phyloP scores from a whole-genome alignment of 345 rosid species.

The Euphorbia pulcherrima region DNA sequence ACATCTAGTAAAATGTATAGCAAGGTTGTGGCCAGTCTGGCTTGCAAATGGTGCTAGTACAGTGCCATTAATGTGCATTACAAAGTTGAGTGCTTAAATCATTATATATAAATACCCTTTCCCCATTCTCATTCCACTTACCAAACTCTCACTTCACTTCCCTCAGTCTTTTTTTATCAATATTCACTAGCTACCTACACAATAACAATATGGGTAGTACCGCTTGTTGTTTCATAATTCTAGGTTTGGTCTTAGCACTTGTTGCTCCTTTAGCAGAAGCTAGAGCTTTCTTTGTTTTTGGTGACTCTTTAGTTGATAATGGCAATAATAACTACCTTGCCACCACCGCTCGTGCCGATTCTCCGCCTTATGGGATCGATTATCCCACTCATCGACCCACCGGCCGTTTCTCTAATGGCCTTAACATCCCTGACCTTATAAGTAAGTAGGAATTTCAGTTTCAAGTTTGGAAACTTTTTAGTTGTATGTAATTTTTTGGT shows the following conservation, averaged over 20 bases:
- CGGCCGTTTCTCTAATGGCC: slow-evolving; percentile 87
- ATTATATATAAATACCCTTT: slow-evolving; percentile 18
- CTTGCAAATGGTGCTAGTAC: slow-evolving; percentile 17
- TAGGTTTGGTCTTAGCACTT: slow-evolving; percentile 24
- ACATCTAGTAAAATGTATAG: not conserved
- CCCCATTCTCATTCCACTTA: slow-evolving; percentile 8
- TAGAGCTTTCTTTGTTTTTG: slow-evolving; percentile 35
- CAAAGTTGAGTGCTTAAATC: not conserved
- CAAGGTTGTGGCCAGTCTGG: not conserved
- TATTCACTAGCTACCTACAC: not conserved
- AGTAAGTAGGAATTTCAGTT: slow-evolving; percentile 40
- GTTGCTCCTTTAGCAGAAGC: slow-evolving; percentile 11
- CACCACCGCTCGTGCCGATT: slow-evolving; percentile 79
- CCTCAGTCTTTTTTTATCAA: too few species aligned
- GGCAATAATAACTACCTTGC: slow-evolving; percentile 80
- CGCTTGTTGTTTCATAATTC: not conserved
- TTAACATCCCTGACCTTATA: slow-evolving; percentile 75
- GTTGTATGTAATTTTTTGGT: not conserved
- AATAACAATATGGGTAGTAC: too few species aligned
- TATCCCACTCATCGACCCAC: slow-evolving; percentile 63
- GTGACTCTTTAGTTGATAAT: slow-evolving; percentile 83
- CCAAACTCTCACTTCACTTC: too few species aligned
- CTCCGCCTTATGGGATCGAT: slow-evolving; percentile 77
- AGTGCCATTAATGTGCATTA: slow-evolving; percentile 28
- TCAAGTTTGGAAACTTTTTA: not conserved